Conservation (phyloP, 495 filamentous ascomycete genomes). For the Penicillium longicatenatum region DNA sequence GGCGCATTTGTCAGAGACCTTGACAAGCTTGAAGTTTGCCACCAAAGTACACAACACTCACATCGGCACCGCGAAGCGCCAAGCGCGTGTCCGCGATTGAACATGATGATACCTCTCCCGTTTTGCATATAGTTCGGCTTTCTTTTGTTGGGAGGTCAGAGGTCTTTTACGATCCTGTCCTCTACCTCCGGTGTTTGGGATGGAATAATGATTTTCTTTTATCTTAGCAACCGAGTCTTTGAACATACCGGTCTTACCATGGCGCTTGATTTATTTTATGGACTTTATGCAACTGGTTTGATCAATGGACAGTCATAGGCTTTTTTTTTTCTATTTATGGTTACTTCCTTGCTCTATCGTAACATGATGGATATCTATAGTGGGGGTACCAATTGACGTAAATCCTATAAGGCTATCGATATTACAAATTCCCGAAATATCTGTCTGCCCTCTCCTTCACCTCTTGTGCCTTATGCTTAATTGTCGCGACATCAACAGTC, state of each 20-base stretch:
- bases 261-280: conserved; percentile 27
- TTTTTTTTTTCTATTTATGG: background rate
- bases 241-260: conserved; percentile 15
- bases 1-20: conserved; percentile 87
- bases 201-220: conserved; percentile 21
- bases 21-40: conserved; percentile 95
- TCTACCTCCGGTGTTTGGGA: conserved; percentile 31
- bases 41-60: conserved; percentile 93
- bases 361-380: background rate
- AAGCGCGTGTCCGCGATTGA: conserved; percentile 62
- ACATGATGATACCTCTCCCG: conserved; percentile 30
- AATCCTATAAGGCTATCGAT: too few relatives aligned
- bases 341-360: background rate
- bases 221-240: conserved; percentile 14
- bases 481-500: conserved; percentile 26
- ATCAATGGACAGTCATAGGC: conserved; percentile 21
- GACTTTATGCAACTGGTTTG: conserved; percentile 18
- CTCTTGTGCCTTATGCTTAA: conserved; percentile 31
- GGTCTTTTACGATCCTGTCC: conserved; percentile 39
- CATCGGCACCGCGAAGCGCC: conserved; percentile 81
- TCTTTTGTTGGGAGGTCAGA: conserved; percentile 16
- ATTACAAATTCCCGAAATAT: conserved; percentile 40
- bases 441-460: conserved; percentile 29
- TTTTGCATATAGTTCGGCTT: conserved; percentile 30
- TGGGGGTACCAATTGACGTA: too few relatives aligned